Base-by-base conservation (phyloP, 2,329 filamentous ascomycete species). In the Helotiales sp. region DNA sequence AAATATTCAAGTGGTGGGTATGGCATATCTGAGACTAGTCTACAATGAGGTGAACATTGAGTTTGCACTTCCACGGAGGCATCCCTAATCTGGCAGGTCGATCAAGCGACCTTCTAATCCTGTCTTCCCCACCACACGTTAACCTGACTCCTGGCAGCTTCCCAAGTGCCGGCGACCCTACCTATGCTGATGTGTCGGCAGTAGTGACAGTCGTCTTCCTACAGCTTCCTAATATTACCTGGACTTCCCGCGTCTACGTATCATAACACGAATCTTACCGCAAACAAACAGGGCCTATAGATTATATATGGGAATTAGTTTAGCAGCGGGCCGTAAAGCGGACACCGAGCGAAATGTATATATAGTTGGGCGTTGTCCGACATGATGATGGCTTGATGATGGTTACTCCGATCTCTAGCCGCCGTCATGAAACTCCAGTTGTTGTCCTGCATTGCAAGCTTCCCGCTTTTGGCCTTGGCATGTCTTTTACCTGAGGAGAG, bases 401-500 rank as follows among this genome's bases (percentile, higher is more conserved):
- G 11, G 28, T 20, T 37, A 10, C 28, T 40, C 2, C 26, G 28
- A 11, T 50, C 50, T 55, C 20, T 50, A 28, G 47, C 55, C 34
- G 59, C 37, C 62, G 63, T 43, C 37, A 74, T 74, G 72, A 73
- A 72, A 52, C 58, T 73, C 61, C 50, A 64, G 34, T 67, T 63
- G 57, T 55, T 72, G 10, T 70, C 47, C 59, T 67, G 22, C 20
- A 60, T 72, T 60, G 67, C 45, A 17, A 47, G 40, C 20, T 43
- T 74, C 59, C 67, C 70, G 28, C 69, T 70, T 11, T n/a, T 69
- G 15, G 69, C 71, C 28, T 57, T 30, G 47, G 69, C 68, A 68
- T 77, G 84, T 65, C 78, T 82, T 15, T 75, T 82, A 50, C 77
- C 79, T 13, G 77, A 79, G 45, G 81, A 82, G 66, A 69, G 72